Evolutionary conservation across 768 basidiomycete genomes (phyloP), one percentile per base, ranked within the genome.

Genomic region (Fomitopsis serialis): DNA sequence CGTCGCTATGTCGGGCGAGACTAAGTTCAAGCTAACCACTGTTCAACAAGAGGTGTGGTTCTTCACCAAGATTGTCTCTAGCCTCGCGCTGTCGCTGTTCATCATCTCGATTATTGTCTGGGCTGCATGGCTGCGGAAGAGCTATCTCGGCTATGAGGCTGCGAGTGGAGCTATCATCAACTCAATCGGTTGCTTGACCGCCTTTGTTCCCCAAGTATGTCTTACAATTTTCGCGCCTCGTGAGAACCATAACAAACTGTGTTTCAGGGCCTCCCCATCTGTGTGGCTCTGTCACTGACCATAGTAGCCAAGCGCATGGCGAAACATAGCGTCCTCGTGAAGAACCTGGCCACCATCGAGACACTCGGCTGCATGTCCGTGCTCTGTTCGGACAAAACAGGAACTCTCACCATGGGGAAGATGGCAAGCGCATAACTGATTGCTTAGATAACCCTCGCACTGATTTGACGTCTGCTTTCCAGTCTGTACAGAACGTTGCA

Each of bases 331-430:
- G 76, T 82, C 22, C 64, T 80, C 12, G 75, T 74, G 60, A 78
- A 78, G 59, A 79, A 79, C 2, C 69, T 87, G 22, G 74, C 82
- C 23, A 86, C 82, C 6, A 82, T 87, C 27, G 85, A 87, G 64
- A 81, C 81, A 8, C 72, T 87, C 6, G 85, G 85, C 7, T 74
- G 78, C 9, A 82, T 86, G 62, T 78, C 79, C 50, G 76, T 77
- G 24, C 55, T 78, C 8, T 74, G 74, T 55, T 74, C 74, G 4
- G 78, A 86, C 61, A 86, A 86, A 64, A 82, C 81, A 0, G 80
- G 82, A 15, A 83, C 81, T 0, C 67, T 85, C 19, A 85, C 84
- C 1, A 63, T 75, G 44, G 76, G 74, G 23, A 70, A 70, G 56
- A 82, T 81, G 80, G 72, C 66, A 48, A n/a, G n/a, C n/a, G n/a